Evolutionary conservation across 2,329 filamentous ascomycete species (phyloP), one percentile per base, ranked within the genome.

Genomic region (Diaporthe eres): DNA sequence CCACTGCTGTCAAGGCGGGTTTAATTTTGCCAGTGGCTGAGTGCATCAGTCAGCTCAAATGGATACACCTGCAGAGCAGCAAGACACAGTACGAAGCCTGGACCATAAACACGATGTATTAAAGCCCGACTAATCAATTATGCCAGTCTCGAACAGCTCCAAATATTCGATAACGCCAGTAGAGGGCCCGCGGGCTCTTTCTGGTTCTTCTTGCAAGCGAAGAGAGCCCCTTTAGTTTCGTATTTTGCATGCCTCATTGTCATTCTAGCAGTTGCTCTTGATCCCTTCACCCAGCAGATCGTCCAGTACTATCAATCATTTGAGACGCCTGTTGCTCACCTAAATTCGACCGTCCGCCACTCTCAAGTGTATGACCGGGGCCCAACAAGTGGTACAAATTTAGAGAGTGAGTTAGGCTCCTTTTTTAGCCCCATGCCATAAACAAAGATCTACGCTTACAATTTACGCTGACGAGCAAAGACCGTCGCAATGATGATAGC

Each of bases 1-100:
- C 58, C 37, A 63, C 58, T 7, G 58, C 58, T 44, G 58, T n/a
- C 2, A 63, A 63, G n/a, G 58, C 58, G 13, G 58, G 58, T 4
- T 63, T 63, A 13, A 63, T 63, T 5, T 37, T 63, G n/a, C 58
- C 58, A 28, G 58, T 63, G 25, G 58, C 58, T 28, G 58, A 63
- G 58, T 63, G 58, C 22, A 63, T 63, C 8, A 63, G 58, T 37
- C 58, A 63, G 37, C 37, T 63, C 5, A 63, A 63, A 28, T 44
- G 58, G 57, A 63, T 63, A 44, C 8, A 63, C 37, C 15, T 63
- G 5, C 58, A 44, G 7, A 17, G 58, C n/a, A 63, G 37, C 37
- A 63, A 63, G n/a, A 28, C 37, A 9, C 37, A 63, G 58, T 63
- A 28, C 44, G 37, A 28, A 1, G 13, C 58, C 37, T 22, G 0